Percentiles rank a stretch among this genome's conserved stretches.
Evolutionary conservation across 2,329 filamentous ascomycete species (phyloP).

Genomic region (Microdochium nivale): DNA sequence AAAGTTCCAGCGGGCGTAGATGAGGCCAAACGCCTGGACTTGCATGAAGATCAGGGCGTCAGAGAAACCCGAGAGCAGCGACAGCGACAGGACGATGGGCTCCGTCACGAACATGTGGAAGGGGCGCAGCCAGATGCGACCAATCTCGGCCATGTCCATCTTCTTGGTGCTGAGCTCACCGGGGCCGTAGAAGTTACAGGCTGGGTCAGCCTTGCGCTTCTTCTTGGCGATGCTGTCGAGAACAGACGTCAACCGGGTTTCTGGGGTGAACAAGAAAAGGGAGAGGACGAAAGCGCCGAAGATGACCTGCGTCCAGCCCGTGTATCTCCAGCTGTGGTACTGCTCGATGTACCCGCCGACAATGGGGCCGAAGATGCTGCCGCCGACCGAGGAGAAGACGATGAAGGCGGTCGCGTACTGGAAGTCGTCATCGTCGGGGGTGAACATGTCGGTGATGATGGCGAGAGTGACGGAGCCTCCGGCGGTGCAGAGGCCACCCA

Average conservation of each 20-base stretch:
- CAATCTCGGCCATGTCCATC: constrained; percentile 48
- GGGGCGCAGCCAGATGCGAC: constrained; percentile 51
- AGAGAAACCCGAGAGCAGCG: constrained; percentile 62
- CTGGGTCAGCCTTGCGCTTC: constrained; percentile 48
- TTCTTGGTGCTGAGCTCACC: constrained; percentile 55
- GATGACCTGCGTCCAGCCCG: constrained; percentile 75
- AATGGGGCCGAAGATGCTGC: constrained; percentile 64
- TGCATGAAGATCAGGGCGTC: constrained; percentile 74
- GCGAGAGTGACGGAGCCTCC: constrained; percentile 64
- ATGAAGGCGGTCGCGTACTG: constrained; percentile 67
- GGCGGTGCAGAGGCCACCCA: constrained; percentile 60
- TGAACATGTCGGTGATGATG: constrained; percentile 66
- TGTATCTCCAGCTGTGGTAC: constrained; percentile 61
- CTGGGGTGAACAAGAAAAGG: constrained; percentile 60
- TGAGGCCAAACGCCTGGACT: constrained; percentile 60
- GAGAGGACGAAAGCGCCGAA: constrained; percentile 62
- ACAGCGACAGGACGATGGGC: constrained; percentile 63
- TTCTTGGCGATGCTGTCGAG: constrained; percentile 71
- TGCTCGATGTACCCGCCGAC: constrained; percentile 65
- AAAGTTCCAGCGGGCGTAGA: constrained; percentile 62
- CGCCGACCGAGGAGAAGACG: constrained; percentile 70
- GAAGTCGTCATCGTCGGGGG: constrained; percentile 45
- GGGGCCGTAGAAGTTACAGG: constrained; percentile 58
- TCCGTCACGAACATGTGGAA: constrained; percentile 69
- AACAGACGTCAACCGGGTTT: constrained; percentile 66